Evolutionary conservation across 495 filamentous ascomycete genomes (phyloP), one percentile per base, ranked within the genome.

Genomic region (Neurospora sp.): DNA sequence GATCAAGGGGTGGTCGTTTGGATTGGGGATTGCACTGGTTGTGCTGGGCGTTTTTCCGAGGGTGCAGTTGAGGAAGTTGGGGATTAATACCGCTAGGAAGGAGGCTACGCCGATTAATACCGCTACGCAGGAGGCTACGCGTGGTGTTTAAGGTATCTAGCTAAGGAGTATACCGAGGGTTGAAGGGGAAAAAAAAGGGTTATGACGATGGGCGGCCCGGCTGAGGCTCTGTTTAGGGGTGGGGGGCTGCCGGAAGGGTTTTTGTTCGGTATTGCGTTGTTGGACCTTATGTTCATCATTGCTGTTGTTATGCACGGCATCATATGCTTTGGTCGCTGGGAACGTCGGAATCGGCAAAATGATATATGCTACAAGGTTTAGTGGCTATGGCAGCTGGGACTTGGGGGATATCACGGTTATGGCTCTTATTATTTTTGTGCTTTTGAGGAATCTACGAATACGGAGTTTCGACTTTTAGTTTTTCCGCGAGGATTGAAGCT

Each of bases 1-100:
- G 65, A 90, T 97, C 72, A 89, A 90, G 77, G 81, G 92, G 40
- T 95, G 93, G 93, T 87, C 86, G 2, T 87, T 92, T 18, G 76
- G 90, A 39, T 72, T 94, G 39, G 83, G 89, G 8, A 78, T 83
- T 5, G 81, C 90, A 39, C 76, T 97, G 40, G 80, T 90, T 39
- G 75, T 96, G 16, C 68, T 86, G 47, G 95, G 95, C 0, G 82
- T 96, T 37, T 84, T 89, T 61, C 90, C 94, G 20, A 86, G 95
- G 76, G 87, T 97, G 71, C 93, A 92, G 85, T 89, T 92, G 85
- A 84, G 87, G 72, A 98, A 98, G 86, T 80, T 98, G 70, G 93
- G 92, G 5, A 81, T 93, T 45, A 39, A 74, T 76, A 35, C 5
- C 3, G 14, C 27, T 18, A 37, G 53, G 53, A 27, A 37, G 12